Evolutionary conservation across 2,329 filamentous ascomycete species (phyloP).

Genomic region (Xylaria sp.): DNA sequence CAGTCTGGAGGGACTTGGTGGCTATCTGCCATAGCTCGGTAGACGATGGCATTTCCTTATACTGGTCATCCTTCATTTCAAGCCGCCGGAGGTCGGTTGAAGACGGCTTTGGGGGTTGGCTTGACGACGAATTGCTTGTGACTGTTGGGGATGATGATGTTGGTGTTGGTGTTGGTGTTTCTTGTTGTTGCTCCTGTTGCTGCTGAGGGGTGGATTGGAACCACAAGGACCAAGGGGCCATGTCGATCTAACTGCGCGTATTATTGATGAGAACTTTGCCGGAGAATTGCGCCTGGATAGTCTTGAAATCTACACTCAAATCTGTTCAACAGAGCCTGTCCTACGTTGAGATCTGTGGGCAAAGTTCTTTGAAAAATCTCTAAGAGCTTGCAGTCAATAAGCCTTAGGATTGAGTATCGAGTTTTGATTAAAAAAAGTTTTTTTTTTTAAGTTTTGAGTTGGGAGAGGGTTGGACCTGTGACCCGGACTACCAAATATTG

Average conservation of each 20-base stretch:
- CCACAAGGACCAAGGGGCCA: slow-evolving; percentile 27
- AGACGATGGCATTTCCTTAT: slow-evolving; percentile 33
- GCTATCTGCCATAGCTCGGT: slow-evolving; percentile 37
- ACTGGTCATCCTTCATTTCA: neutral
- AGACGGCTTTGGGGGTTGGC: neutral
- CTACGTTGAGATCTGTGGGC: neutral
- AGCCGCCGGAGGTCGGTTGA: neutral
- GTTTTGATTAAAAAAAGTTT: too few species aligned
- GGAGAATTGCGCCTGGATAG: neutral
- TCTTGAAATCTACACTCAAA: neutral
- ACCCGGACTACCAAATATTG: neutral
- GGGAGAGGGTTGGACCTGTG: too few species aligned
- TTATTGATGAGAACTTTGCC: neutral
- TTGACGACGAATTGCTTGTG: slow-evolving; percentile 1
- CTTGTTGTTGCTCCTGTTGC: slow-evolving; percentile 12
- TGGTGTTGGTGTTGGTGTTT: slow-evolving; percentile 10
- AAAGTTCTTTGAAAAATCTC: too few species aligned
- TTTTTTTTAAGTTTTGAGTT: too few species aligned
- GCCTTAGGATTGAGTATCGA: too few species aligned
- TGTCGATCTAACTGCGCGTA: neutral
- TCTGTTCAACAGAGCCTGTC: too few species aligned
- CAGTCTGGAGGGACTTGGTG: slow-evolving; percentile 38
- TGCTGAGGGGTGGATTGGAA: slow-evolving; percentile 23
- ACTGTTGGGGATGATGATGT: neutral
- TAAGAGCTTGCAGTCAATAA: too few species aligned